Conservation (phyloP, 352 stramenopile species). For the Phytophthora palmivora region DNA sequence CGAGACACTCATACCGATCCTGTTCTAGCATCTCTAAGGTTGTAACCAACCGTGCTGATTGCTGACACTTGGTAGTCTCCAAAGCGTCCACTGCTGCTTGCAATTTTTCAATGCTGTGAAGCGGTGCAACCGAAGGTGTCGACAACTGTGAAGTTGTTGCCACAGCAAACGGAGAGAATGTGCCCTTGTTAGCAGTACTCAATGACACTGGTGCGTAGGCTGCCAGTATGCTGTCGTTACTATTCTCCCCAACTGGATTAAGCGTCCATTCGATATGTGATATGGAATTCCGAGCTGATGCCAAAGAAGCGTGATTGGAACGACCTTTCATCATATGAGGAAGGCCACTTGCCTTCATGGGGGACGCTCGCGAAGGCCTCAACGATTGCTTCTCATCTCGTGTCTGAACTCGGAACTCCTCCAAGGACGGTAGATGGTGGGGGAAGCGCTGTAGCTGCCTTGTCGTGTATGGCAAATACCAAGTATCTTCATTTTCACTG, state of each 20-base stretch:
- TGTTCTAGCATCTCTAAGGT: slow-evolving; percentile 54
- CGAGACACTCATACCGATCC: slow-evolving; percentile 62
- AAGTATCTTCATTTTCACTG: slow-evolving; percentile 10
- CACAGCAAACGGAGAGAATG: slow-evolving; percentile 11
- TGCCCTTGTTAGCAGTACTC: slow-evolving; percentile 4
- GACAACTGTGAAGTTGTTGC: background rate
- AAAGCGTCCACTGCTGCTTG: slow-evolving; percentile 57
- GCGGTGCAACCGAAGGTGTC: slow-evolving; percentile 5
- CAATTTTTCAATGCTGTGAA: slow-evolving; percentile 65
- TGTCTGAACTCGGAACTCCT: slow-evolving; percentile 48
- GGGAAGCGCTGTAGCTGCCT: slow-evolving; percentile 53
- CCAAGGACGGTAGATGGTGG: slow-evolving; percentile 54
- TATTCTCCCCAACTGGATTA: background rate
- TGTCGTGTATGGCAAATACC: slow-evolving; percentile 78
- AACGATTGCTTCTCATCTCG: slow-evolving; percentile 55
- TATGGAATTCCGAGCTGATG: slow-evolving; percentile 13
- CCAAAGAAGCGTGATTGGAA: slow-evolving; percentile 17
- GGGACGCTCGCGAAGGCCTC: slow-evolving; percentile 33
- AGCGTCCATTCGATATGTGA: background rate
- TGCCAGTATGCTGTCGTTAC: background rate
- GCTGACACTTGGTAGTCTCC: slow-evolving; percentile 48
- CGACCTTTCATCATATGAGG: slow-evolving; percentile 5
- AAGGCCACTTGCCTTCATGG: slow-evolving; percentile 9
- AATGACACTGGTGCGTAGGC: background rate
- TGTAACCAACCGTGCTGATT: slow-evolving; percentile 46